Evolutionary conservation across 805 yeast genomes (phyloP).

Genomic region (Yamadazyma philogaea): DNA sequence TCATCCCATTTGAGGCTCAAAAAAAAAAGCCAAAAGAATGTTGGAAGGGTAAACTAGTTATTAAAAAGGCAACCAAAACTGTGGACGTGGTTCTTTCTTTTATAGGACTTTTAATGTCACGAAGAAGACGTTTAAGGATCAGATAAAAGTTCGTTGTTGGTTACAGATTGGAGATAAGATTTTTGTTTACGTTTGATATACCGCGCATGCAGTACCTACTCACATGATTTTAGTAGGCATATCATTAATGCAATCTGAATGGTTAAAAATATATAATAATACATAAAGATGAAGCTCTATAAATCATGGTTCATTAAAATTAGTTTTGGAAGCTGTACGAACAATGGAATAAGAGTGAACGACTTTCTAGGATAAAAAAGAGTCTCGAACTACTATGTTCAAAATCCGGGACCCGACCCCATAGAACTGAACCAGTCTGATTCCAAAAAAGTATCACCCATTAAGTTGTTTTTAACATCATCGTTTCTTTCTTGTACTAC

Average conservation of each 20-base stretch:
- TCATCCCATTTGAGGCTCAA: conserved; percentile 17
- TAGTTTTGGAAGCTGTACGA: background rate
- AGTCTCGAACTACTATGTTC: background rate
- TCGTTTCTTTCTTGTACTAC: conserved; percentile 6
- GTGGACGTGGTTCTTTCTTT: too few species aligned
- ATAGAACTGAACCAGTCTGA: conserved; percentile 32
- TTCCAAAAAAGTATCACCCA: conserved; percentile 14
- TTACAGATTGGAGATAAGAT: background rate
- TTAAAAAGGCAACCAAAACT: too few species aligned
- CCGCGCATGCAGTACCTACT: conserved; percentile 2
- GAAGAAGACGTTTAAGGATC: too few species aligned
- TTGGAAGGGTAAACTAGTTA: background rate
- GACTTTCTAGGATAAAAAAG: background rate
- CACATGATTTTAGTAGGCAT: conserved; percentile 6
- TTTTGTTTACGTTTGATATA: conserved; percentile 4
- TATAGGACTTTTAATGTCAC: too few species aligned
- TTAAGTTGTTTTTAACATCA: conserved; percentile 8
- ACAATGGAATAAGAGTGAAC: background rate
- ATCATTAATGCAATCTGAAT: background rate
- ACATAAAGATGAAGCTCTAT: conserved; percentile 3
- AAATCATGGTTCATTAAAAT: background rate
- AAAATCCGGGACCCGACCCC: conserved; percentile 34
- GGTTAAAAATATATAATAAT: conserved; percentile 2
- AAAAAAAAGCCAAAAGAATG: background rate
- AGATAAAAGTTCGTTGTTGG: background rate